phyloP scores from a whole-genome alignment of 2,329 filamentous ascomycete genomes.

The Dryadomyces quercus-mongolicae region DNA sequence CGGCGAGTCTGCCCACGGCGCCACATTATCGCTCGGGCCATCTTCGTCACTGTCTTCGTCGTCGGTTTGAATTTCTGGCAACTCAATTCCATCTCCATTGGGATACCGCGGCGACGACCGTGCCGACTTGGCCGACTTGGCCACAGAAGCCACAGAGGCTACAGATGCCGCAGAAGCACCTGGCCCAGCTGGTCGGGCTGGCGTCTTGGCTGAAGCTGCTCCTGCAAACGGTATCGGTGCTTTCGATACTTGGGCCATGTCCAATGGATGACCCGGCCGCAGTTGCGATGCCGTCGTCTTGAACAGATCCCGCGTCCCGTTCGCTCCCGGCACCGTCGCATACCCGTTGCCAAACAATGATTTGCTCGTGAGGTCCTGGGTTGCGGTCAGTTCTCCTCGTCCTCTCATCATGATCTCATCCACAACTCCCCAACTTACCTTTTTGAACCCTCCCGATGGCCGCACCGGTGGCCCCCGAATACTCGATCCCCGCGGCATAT shows the following conservation, averaged over 20 bases:
- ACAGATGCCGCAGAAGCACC: too few relatives aligned
- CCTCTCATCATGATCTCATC: background rate
- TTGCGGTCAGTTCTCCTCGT: background rate
- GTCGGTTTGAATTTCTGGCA: conserved; percentile 92
- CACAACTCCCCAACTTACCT: conserved; percentile 35
- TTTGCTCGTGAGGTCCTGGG: conserved; percentile 48
- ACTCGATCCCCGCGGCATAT: conserved; percentile 41
- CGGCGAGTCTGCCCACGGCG: conserved; percentile 82
- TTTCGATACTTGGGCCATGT: conserved; percentile 80
- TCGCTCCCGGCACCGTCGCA: conserved; percentile 35
- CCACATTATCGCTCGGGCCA: conserved; percentile 44
- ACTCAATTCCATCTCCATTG: conserved; percentile 78
- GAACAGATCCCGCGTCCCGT: conserved; percentile 45
- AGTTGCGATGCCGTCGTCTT: conserved; percentile 45
- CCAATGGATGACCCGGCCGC: conserved; percentile 57
- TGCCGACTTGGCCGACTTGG: conserved; percentile 47
- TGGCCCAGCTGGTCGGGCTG: conserved; percentile 48
- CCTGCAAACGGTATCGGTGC: conserved; percentile 76
- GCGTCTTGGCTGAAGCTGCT: conserved; percentile 42
- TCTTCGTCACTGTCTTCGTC: conserved; percentile 56
- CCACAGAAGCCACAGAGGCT: too few relatives aligned
- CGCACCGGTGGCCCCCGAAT: conserved; percentile 78
- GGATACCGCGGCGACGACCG: conserved; percentile 74
- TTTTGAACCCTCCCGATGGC: conserved; percentile 58
- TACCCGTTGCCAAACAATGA: conserved; percentile 50